phyloP scores from a whole-genome alignment of 257 asterid species.

The Fraxinus excelsior region DNA sequence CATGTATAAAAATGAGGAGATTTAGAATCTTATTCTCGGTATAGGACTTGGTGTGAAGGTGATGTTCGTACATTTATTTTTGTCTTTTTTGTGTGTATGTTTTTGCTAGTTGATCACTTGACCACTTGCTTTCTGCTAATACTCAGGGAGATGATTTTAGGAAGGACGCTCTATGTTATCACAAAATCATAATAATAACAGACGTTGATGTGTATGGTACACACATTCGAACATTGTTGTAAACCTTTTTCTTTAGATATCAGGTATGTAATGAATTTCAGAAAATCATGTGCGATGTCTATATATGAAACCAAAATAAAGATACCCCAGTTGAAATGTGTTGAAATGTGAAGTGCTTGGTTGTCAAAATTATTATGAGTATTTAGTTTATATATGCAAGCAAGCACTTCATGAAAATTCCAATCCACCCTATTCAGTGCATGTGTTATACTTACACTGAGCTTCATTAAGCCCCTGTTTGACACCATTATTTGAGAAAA shows the following conservation, averaged over 20 bases:
- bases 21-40: constrained; percentile 94
- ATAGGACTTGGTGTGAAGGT: constrained; percentile 99
- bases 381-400: neutral
- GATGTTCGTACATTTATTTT: constrained; percentile 19
- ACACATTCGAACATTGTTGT: constrained; percentile 85
- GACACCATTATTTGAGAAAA: no score
- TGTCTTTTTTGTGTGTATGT: constrained; percentile 4
- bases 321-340: no score
- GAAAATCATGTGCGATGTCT: constrained; percentile 1
- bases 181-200: constrained; percentile 90
- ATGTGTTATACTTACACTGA: no score
- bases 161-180: constrained; percentile 92
- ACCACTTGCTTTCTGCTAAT: constrained; percentile 27
- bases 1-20: constrained; percentile 97
- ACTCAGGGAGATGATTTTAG: constrained; percentile 90
- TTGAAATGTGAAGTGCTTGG: neutral
- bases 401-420: neutral
- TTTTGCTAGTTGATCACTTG: constrained; percentile 16
- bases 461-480: no score
- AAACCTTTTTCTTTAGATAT: constrained; percentile 92
- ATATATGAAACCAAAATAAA: no score
- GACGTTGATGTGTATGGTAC: constrained; percentile 99
- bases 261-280: constrained; percentile 48
- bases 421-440: neutral
- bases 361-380: neutral